Evolutionary conservation across 2,329 filamentous ascomycete species (phyloP).

Genomic region (Colletotrichum orbiculare): DNA sequence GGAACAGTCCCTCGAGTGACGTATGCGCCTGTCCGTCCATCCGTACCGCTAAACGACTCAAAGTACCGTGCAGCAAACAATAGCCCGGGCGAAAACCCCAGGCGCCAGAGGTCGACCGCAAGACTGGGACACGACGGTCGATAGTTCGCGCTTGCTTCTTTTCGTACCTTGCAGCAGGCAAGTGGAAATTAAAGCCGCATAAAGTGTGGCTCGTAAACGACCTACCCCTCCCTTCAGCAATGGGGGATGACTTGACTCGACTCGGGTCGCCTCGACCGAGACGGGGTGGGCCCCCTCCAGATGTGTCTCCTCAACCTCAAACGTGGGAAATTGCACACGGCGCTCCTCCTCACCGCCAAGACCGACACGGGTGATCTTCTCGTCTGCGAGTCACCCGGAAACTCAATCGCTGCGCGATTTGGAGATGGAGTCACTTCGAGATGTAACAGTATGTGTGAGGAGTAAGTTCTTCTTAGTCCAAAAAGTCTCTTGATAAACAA

Average conservation of each 20-base stretch:
- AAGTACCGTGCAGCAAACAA: too few species aligned
- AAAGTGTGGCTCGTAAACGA: too few species aligned
- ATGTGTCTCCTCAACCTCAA: slow-evolving; percentile 22
- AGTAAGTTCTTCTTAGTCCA: not conserved
- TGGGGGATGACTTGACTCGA: too few species aligned
- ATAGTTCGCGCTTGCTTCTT: too few species aligned
- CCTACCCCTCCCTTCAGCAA: too few species aligned
- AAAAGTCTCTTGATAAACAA: slow-evolving; percentile 16
- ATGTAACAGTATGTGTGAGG: not conserved
- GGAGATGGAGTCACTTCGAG: slow-evolving; percentile 1
- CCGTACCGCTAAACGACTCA: too few species aligned
- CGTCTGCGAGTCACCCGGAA: not conserved
- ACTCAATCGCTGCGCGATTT: not conserved
- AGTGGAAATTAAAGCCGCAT: too few species aligned
- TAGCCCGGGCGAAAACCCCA: too few species aligned
- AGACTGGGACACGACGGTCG: too few species aligned
- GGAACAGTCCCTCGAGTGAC: not conserved
- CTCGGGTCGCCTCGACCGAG: not conserved
- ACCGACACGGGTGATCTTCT: not conserved
- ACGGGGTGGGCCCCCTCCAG: not conserved
- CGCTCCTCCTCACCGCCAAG: not conserved
- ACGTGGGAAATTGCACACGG: slow-evolving; percentile 19
- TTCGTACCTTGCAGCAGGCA: too few species aligned
- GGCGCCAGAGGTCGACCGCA: too few species aligned
- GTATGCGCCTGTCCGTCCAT: too few species aligned